Evolutionary conservation across 164 flowering plant genomes (phyloP), one percentile per base, ranked within the genome.

Genomic region (Kalanchoe fedtschenkoi): DNA sequence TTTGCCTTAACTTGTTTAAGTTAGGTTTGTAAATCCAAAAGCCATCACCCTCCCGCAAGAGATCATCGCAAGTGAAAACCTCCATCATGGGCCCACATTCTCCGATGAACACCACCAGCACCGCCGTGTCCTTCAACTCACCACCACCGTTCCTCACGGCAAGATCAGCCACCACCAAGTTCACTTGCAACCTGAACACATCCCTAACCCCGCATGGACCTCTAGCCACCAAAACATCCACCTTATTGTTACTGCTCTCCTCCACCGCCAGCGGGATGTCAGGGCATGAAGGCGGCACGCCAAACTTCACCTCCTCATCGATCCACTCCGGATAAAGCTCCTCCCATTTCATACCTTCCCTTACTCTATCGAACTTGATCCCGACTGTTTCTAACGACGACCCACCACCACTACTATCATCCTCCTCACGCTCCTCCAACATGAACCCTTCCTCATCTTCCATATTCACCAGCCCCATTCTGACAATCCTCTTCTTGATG

Each of bases 271-370:
- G 79, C 1, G 96, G 96, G 26, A 91, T 73, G 1, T 75, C 71
- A 6, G 88, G 85, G 65, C 96, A 91, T 13, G 16, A 19, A 0
- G 85, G 83, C 4, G 51, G 4, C 30, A 6, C 8, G 1, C 19
- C 21, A 70, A 66, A 65, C 26, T 61, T 65, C 55, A 71, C 65
- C 0, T 72, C 76, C 61, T 91, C 95, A 30, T 91, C 85, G 2
- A 87, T 80, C 95, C 89, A 84, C 57, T 74, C 84, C 0, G 96
- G 98, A 46, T 81, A 91, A 5, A 81, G 71, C 1, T 77, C 75
- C 9, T 68, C 66, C 98, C 98, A 89, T 4, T 14, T 26, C 16
- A 69, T 17, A 5, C 65, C 63, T 11, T 64, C 56, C 0, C 67
- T 15, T 2, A 85, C 85, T 4, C 46, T 75, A n/a, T 81, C 84